A percentile compares a stretch with the other conserved stretches of the same genome.
Evolutionary conservation across 1,284 basidiomycete species (phyloP).

Genomic region (Wolfiporia cocos): DNA sequence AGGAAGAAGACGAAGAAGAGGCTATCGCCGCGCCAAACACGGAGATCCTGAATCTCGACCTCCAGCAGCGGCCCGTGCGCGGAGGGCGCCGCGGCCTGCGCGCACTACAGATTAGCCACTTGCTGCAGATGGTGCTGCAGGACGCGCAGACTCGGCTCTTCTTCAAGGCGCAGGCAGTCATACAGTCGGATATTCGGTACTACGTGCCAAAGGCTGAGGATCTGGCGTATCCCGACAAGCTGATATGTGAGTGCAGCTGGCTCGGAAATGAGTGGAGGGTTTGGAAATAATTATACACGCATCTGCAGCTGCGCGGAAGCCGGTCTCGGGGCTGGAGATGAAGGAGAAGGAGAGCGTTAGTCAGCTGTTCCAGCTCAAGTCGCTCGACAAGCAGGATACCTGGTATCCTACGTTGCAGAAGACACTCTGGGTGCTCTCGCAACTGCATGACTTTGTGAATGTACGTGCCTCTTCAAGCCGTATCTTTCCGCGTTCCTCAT

Average conservation of each 20-base stretch:
- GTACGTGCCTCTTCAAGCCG: conserved; percentile 34
- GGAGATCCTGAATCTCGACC: conserved; percentile 38
- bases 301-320: conserved; percentile 37
- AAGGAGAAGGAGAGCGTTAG: conserved; percentile 61
- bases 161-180: conserved; percentile 88
- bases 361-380: conserved; percentile 66
- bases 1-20: conserved; percentile 31
- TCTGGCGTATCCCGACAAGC: conserved; percentile 78
- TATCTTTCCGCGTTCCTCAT: conserved; percentile 2
- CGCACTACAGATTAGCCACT: conserved; percentile 60
- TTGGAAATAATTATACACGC: conserved; percentile 2
- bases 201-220: conserved; percentile 75
- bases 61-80: conserved; percentile 23
- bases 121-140: conserved; percentile 86
- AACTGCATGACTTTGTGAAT: conserved; percentile 87
- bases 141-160: conserved; percentile 92
- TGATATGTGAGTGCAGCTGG: conserved; percentile 42
- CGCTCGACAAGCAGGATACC: conserved; percentile 68
- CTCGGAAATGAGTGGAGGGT: not conserved
- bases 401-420: conserved; percentile 88
- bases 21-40: no score
- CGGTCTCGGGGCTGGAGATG: conserved; percentile 35
- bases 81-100: conserved; percentile 35
- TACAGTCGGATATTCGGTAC: conserved; percentile 82
- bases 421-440: conserved; percentile 83